Conservation (phyloP, 1,284 basidiomycete genomes). For the Inonotus obliquus region DNA sequence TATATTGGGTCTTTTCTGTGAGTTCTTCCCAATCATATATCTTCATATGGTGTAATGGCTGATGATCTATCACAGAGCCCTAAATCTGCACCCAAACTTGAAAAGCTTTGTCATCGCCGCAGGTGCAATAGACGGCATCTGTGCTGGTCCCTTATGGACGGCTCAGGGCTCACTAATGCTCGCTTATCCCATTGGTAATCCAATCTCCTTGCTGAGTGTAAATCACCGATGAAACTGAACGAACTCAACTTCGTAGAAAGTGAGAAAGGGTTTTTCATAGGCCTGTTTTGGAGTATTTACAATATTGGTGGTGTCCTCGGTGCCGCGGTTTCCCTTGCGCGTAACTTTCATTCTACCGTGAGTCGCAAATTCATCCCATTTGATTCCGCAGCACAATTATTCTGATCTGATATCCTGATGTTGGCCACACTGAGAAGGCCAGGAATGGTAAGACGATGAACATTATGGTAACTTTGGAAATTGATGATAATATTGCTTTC, state of each 20-base stretch:
- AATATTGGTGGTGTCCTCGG: conserved; percentile 64
- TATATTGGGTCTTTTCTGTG: conserved; percentile 44
- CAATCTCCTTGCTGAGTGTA: conserved; percentile 38
- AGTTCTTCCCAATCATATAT: conserved; percentile 14
- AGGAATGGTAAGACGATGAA: not conserved
- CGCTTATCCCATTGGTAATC: conserved; percentile 41
- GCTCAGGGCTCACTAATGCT: conserved; percentile 56
- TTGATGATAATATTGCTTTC: not conserved
- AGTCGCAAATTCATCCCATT: not conserved
- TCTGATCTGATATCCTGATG: not conserved
- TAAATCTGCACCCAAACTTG: conserved; percentile 26
- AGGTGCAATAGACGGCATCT: conserved; percentile 51
- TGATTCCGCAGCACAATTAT: not conserved
- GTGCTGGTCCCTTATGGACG: conserved; percentile 58
- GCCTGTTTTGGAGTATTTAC: conserved; percentile 67
- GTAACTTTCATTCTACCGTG: conserved; percentile 42
- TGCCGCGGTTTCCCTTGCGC: conserved; percentile 51
- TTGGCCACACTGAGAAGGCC: not conserved
- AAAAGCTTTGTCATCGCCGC: conserved; percentile 47
- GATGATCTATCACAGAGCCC: conserved; percentile 7
- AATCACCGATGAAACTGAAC: not conserved
- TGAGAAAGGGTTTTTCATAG: conserved; percentile 39
- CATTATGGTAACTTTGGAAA: not conserved
- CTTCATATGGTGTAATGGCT: conserved; percentile 19
- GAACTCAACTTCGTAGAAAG: conserved; percentile 24